Conservation (phyloP, 164 flowering plant genomes). For the Malania oleifera region DNA sequence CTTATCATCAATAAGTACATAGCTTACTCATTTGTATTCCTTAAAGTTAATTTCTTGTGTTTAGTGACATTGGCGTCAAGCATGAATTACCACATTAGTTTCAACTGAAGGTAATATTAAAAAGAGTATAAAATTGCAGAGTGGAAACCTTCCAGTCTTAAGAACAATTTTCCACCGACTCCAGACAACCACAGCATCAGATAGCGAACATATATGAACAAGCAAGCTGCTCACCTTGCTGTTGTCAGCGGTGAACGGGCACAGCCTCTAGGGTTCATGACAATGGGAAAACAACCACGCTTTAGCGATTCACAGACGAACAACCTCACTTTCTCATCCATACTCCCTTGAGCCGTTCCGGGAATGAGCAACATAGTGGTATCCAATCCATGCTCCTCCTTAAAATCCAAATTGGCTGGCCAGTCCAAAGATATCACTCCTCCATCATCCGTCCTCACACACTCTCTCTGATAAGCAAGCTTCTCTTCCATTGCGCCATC, state of each 20-base stretch:
- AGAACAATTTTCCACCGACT: not conserved
- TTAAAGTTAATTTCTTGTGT: too few species aligned
- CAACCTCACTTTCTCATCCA: slow-evolving; percentile 39
- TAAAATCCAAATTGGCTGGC: slow-evolving; percentile 79
- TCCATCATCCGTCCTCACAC: slow-evolving; percentile 69
- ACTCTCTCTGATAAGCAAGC: slow-evolving; percentile 65
- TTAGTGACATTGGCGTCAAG: too few species aligned
- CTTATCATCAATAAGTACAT: too few species aligned
- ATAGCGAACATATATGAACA: not conserved
- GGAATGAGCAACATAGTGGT: slow-evolving; percentile 77
- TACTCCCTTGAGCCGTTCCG: slow-evolving; percentile 75
- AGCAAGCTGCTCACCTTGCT: slow-evolving; percentile 47
- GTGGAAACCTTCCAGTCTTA: not conserved
- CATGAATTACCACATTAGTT: too few species aligned
- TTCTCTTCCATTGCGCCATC: slow-evolving; percentile 13
- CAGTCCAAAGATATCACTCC: slow-evolving; percentile 86
- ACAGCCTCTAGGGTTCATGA: slow-evolving; percentile 93
- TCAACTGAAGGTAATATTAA: too few species aligned
- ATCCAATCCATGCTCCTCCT: slow-evolving; percentile 74
- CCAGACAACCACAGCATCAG: too few species aligned
- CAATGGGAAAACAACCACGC: slow-evolving; percentile 74
- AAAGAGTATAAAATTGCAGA: not conserved
- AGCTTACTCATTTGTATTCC: too few species aligned
- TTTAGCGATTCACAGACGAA: slow-evolving; percentile 58
- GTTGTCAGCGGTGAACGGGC: slow-evolving; percentile 92